These are phyloP conservation scores for Neopestalotiopsis sp. DNA, from an alignment of 2,329 filamentous ascomycete species.

Conservation along the genomic window DNA sequence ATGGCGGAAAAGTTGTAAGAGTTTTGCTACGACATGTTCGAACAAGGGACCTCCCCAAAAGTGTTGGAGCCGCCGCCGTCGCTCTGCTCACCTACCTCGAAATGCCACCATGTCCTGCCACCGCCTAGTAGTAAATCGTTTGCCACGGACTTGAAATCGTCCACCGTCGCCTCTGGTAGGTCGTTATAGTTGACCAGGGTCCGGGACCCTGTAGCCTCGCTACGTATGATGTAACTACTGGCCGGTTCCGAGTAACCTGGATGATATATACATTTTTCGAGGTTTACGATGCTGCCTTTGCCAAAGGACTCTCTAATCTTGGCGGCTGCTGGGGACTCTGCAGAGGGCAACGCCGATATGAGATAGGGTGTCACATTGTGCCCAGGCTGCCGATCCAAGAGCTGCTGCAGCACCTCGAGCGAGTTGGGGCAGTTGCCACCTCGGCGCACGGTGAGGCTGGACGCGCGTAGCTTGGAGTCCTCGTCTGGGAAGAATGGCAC, in stretches of 20 bases:
- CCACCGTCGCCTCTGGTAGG: slow-evolving; percentile 68
- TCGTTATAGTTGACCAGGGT: slow-evolving; percentile 75
- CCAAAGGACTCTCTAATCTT: slow-evolving; percentile 62
- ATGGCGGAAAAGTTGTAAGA: slow-evolving; percentile 24
- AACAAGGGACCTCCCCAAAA: too few species aligned
- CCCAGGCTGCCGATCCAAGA: slow-evolving; percentile 42
- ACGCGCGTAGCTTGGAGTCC: slow-evolving; percentile 75
- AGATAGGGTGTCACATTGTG: slow-evolving; percentile 44
- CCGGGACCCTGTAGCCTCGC: slow-evolving; percentile 60
- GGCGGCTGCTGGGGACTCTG: slow-evolving; percentile 52
- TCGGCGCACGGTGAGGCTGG: slow-evolving; percentile 60
- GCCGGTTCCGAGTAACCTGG: slow-evolving; percentile 59
- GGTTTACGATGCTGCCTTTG: slow-evolving; percentile 43
- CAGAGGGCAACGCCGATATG: slow-evolving; percentile 59
- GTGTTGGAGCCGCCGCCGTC: too few species aligned
- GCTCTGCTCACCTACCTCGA: slow-evolving; percentile 58
- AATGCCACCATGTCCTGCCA: slow-evolving; percentile 68
- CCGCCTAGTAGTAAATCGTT: slow-evolving; percentile 36
- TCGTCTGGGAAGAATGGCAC: slow-evolving; percentile 71
- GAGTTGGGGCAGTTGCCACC: slow-evolving; percentile 78
- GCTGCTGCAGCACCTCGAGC: slow-evolving; percentile 72
- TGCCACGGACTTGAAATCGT: slow-evolving; percentile 60
- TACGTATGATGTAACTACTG: slow-evolving; percentile 73
- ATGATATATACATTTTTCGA: slow-evolving; percentile 65
- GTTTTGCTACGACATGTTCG: slow-evolving; percentile 7